Percentiles rank a stretch among this genome's conserved stretches.
phyloP scores from a whole-genome alignment of 805 yeast genomes.

The Kurtzmaniella cleridarum region DNA sequence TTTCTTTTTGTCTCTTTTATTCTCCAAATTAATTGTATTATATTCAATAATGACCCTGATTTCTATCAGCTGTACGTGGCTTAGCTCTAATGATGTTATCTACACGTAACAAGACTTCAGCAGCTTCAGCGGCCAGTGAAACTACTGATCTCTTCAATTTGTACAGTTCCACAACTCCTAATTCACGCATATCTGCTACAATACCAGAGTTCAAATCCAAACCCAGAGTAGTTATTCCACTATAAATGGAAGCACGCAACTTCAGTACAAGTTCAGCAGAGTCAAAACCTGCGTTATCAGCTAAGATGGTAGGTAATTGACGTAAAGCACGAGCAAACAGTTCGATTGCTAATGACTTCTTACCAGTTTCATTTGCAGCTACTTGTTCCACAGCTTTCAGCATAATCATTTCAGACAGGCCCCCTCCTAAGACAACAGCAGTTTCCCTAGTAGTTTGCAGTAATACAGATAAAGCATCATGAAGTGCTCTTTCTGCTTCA shows the following conservation, averaged over 20 bases:
- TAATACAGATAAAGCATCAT: constrained; percentile 92
- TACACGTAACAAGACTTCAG: constrained; percentile 90
- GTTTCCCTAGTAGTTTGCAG: constrained; percentile 93
- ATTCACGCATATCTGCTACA: constrained; percentile 90
- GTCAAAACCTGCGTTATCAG: constrained; percentile 96
- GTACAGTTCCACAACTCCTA: constrained; percentile 89
- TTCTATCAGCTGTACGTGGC: constrained; percentile 94
- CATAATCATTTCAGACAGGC: constrained; percentile 88
- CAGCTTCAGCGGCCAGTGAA: constrained; percentile 94
- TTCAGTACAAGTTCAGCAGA: constrained; percentile 88
- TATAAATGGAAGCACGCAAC: constrained; percentile 83
- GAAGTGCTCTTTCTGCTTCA: constrained; percentile 54
- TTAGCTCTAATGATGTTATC: constrained; percentile 96
- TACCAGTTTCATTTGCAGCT: constrained; percentile 90
- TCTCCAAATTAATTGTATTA: too few species aligned
- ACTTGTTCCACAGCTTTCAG: constrained; percentile 91
- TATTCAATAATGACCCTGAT: constrained; percentile 16
- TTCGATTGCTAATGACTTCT: constrained; percentile 90
- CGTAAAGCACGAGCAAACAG: constrained; percentile 91
- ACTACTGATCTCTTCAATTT: constrained; percentile 93
- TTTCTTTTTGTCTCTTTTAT: too few species aligned
- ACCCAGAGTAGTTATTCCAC: constrained; percentile 89
- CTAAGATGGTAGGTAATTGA: constrained; percentile 90
- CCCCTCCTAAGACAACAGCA: constrained; percentile 90
- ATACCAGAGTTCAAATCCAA: constrained; percentile 79